Base-by-base conservation (phyloP, 2,329 filamentous ascomycete species). In the Fusarium acutatum region DNA sequence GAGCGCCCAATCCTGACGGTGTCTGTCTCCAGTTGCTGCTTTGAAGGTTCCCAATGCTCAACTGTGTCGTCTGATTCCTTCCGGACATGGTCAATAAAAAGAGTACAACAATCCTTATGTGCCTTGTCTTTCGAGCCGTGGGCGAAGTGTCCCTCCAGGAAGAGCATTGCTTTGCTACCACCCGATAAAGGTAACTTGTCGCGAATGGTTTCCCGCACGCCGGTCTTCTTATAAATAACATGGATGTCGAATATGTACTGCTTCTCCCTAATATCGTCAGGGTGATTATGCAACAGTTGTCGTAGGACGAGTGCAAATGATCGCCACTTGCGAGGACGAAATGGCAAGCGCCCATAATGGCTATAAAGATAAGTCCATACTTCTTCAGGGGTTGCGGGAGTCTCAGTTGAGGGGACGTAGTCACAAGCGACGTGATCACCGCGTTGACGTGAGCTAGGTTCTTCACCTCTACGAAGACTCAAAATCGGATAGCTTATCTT, bases 261-360 rank as follows among this genome's bases (percentile, higher is more conserved):
- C 22, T 20, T 24, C 20, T 26, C 54, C 14, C 11, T n/a, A 14
- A 41, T 15, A 13, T 28, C 3, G 8, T 28, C 20, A 30, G 49
- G 11, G 15, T 20, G 44, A 34, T 14, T 14, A n/a, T 35, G 74
- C 7, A 82, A 68, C 10, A 82, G 60, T 18, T 73, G 72, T 17
- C 75, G 65, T 10, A 77, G 57, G 9, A 79, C 80, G 3, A 15
- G 28, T 5, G 72, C 40, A 37, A 75, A 79, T 2, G 78, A 73
- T 6, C 41, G 53, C 44, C 65, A 74, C 30, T 80, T 67, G 28
- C 49, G 34, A 8, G 75, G 70, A 20, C 74, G 49, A 11, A 81
- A 75, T 9, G 75, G 73, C 6, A 82, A 61, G 7, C 58, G 61
- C 15, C 81, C 90, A 5, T 80, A 76, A 49, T 64, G 72, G 3